phyloP scores from a whole-genome alignment of 1,284 basidiomycete genomes.

The Apiotrichum veenhuisii region DNA sequence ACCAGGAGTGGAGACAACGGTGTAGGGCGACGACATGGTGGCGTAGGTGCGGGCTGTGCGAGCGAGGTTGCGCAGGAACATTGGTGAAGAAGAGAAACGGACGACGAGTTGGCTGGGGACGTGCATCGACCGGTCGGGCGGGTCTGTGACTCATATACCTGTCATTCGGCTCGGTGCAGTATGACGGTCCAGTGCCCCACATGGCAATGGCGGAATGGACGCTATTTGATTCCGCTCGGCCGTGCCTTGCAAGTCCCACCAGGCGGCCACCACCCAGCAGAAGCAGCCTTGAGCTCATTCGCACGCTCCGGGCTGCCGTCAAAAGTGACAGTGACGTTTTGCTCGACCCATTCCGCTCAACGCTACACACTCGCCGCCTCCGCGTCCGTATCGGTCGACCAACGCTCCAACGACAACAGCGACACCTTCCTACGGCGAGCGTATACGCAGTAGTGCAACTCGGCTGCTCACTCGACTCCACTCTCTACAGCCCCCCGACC shows the following conservation, averaged over 20 bases:
- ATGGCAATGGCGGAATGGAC: neutral
- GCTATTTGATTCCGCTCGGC: conserved; percentile 1
- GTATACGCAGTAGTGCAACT: no score
- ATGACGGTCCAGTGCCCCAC: neutral
- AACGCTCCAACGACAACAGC: no score
- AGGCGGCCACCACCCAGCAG: no score
- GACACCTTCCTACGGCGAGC: no score
- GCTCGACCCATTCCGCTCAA: no score
- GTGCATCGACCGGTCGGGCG: neutral
- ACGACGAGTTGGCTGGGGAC: neutral
- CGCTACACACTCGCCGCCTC: neutral
- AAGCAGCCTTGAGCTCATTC: no score
- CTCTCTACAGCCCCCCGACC: no score
- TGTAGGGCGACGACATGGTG: conserved; percentile 43
- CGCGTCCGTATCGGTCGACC: no score
- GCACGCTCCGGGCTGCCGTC: no score
- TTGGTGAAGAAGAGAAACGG: neutral
- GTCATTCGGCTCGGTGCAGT: neutral
- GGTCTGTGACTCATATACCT: neutral
- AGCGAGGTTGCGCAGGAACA: conserved; percentile 5
- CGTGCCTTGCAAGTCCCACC: neutral
- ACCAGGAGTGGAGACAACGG: conserved; percentile 48
- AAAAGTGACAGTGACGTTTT: neutral
- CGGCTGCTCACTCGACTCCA: no score
- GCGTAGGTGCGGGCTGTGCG: conserved; percentile 8